Evolutionary conservation across 345 rosid genomes (phyloP).

Genomic region (Mallotus nudiflorus): DNA sequence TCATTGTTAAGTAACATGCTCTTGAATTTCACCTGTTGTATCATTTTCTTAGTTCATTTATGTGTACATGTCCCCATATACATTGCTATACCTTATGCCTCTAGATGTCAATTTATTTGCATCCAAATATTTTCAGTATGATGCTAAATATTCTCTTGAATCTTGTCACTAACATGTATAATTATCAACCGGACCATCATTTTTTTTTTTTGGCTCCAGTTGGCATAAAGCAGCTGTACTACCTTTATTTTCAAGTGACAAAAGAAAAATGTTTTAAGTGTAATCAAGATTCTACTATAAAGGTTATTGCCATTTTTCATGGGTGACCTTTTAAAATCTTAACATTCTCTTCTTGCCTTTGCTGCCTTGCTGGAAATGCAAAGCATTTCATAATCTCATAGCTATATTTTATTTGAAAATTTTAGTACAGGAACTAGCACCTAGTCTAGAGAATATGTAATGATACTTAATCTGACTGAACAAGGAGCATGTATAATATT

Average conservation of each 20-base stretch:
- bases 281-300: neutral
- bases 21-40: neutral
- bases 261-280: neutral
- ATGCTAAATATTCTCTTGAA: neutral
- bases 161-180: neutral
- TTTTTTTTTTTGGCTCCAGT: neutral
- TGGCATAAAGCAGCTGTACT: neutral
- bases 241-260: neutral
- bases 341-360: neutral
- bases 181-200: neutral
- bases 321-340: neutral
- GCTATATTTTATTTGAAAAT: neutral
- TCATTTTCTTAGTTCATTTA: neutral
- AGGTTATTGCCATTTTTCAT: neutral
- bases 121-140: neutral
- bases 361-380: neutral
- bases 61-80: neutral
- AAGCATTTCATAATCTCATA: neutral
- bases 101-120: conserved; percentile 6
- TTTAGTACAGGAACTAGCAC: neutral
- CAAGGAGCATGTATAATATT: no score
- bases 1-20: neutral
- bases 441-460: no score
- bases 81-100: neutral
- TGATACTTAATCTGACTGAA: no score